These are phyloP conservation scores for Hyparrhenia diplandra DNA, from an alignment of 176 grass and related monocot species.

Conservation along the genomic window DNA sequence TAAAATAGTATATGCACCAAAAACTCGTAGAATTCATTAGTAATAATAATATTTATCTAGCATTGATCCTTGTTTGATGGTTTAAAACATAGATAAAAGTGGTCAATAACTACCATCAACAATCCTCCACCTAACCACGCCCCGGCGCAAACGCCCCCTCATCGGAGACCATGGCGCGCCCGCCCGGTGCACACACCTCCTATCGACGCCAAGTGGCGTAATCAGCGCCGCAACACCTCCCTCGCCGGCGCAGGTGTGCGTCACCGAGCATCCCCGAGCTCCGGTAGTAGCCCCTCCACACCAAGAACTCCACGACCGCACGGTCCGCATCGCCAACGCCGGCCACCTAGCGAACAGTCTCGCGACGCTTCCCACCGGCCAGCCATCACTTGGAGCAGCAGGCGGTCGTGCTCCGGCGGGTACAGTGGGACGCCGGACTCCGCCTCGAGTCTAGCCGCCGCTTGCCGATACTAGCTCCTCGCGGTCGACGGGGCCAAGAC, in stretches of 20 bases:
- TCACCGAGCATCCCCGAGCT: constrained; percentile 52
- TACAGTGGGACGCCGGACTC: constrained; percentile 78
- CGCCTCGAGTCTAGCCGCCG: constrained; percentile 60
- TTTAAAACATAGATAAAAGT: no score
- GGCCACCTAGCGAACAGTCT: constrained; percentile 42
- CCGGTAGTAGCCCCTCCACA: constrained; percentile 83
- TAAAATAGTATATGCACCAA: no score
- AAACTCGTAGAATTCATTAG: no score
- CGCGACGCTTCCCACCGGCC: no score
- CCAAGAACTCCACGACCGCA: constrained; percentile 43
- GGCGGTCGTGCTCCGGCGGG: no score
- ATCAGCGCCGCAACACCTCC: constrained; percentile 73
- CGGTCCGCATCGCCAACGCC: constrained; percentile 36
- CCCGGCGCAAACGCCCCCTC: constrained; percentile 49
- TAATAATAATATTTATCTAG: no score
- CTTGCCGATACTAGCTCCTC: constrained; percentile 63
- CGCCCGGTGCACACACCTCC: constrained; percentile 51
- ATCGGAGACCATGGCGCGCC: constrained; percentile 44
- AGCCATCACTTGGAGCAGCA: no score
- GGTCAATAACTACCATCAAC: no score
- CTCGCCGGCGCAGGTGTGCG: constrained; percentile 34
- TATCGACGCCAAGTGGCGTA: constrained; percentile 50
- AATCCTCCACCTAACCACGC: constrained; percentile 49
- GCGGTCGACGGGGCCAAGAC: constrained; percentile 47
- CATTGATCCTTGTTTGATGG: no score